phyloP scores from a whole-genome alignment of 1,284 basidiomycete genomes.

The Cutaneotrichosporon dermatis region DNA sequence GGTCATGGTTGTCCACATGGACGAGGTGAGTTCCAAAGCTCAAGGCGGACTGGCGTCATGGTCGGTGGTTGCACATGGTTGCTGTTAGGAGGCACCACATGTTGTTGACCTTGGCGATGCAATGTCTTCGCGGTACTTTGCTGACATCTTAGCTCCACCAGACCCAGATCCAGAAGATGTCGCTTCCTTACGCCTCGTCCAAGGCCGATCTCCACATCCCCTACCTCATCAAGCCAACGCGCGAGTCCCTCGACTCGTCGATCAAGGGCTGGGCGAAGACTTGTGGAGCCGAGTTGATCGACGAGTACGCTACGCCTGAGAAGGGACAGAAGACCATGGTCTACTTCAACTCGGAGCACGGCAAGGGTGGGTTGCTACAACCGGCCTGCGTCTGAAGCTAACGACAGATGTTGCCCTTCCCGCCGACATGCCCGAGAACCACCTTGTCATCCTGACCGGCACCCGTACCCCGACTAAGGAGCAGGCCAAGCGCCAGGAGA shows the following conservation, averaged over 20 bases:
- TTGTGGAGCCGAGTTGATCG: constrained; percentile 34
- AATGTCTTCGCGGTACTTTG: background rate
- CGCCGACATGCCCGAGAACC: constrained; percentile 18
- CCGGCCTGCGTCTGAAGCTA: background rate
- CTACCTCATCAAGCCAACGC: constrained; percentile 20
- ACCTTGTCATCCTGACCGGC: constrained; percentile 41
- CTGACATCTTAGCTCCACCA: constrained; percentile 36
- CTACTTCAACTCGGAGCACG: constrained; percentile 14
- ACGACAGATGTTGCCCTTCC: constrained; percentile 14
- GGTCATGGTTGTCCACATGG: constrained; percentile 86
- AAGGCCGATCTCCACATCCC: constrained; percentile 29
- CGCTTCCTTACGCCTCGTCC: constrained; percentile 14
- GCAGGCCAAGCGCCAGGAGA: constrained; percentile 6
- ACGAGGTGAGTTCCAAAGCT: constrained; percentile 62
- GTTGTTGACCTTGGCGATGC: too few relatives aligned
- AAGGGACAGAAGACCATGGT: constrained; percentile 4
- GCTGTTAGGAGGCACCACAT: too few relatives aligned
- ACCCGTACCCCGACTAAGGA: constrained; percentile 17
- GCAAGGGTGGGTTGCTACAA: constrained; percentile 5
- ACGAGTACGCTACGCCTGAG: constrained; percentile 8
- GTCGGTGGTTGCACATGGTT: too few relatives aligned
- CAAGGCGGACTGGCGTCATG: too few relatives aligned
- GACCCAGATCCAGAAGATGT: constrained; percentile 24
- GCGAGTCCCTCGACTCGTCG: constrained; percentile 24
- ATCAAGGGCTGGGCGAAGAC: constrained; percentile 33